A percentile compares a stretch with the other conserved stretches of the same genome.
Evolutionary conservation across 2,329 filamentous ascomycete species (phyloP).

Genomic region (Sarocladiaceae sp.): DNA sequence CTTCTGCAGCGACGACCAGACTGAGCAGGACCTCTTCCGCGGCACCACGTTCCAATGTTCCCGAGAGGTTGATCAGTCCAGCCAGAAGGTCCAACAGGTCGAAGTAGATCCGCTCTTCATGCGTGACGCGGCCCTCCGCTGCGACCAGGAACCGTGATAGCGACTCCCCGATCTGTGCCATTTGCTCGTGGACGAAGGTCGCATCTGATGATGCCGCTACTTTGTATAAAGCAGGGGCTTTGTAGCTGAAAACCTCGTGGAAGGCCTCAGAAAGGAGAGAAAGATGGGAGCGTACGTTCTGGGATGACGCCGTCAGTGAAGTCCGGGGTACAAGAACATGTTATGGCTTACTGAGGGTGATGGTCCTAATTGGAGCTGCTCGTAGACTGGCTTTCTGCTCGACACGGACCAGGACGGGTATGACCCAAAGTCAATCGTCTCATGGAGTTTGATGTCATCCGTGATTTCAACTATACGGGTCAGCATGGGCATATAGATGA

Average conservation of each 20-base stretch:
- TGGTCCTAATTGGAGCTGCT: constrained; percentile 44
- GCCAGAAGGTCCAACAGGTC: constrained; percentile 35
- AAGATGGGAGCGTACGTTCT: constrained; percentile 46
- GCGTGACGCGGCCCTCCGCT: constrained; percentile 27
- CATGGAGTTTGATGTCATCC: constrained; percentile 32
- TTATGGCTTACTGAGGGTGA: constrained; percentile 39
- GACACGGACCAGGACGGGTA: constrained; percentile 41
- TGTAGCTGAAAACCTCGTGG: constrained; percentile 42
- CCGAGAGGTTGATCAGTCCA: constrained; percentile 24
- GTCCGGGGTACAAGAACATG: too few relatives aligned
- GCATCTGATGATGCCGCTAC: constrained; percentile 36
- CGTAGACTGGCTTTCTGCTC: constrained; percentile 31
- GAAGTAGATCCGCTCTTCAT: constrained; percentile 37
- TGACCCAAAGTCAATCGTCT: constrained; percentile 45
- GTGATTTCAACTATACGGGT: constrained; percentile 30
- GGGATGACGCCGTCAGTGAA: too few relatives aligned
- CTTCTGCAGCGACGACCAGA: constrained; percentile 19
- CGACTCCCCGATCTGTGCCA: constrained; percentile 35
- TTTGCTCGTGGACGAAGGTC: constrained; percentile 35
- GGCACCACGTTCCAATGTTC: constrained; percentile 17
- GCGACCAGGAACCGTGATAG: constrained; percentile 32
- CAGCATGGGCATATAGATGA: constrained; percentile 12
- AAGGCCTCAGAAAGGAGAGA: constrained; percentile 44
- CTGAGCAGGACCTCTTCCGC: constrained; percentile 19
- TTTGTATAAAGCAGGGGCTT: constrained; percentile 45